Conservation (phyloP, 805 yeast species). For the Sugiyamaella floridensis region DNA sequence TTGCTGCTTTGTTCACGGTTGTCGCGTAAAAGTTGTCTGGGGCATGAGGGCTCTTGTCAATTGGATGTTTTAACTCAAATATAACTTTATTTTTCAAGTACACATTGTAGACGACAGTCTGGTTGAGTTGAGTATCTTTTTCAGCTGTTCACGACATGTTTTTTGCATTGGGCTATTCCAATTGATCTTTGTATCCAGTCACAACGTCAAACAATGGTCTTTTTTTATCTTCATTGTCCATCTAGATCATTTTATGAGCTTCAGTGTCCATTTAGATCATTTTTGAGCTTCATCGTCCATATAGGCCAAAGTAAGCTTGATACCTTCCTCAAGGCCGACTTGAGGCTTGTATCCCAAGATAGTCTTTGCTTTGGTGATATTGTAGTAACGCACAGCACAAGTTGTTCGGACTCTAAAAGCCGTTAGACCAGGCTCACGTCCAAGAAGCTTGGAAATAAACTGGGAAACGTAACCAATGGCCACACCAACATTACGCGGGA, state of each 20-base stretch:
- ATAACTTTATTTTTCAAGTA: background rate
- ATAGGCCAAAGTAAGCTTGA: conserved; percentile 74
- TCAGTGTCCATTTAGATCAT: no score
- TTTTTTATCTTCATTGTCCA: conserved; percentile 51
- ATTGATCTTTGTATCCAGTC: no score
- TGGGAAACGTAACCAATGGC: conserved; percentile 77
- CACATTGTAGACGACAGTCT: no score
- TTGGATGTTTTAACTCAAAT: background rate
- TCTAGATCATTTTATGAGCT: conserved; percentile 83
- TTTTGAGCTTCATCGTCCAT: conserved; percentile 54
- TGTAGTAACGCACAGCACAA: conserved; percentile 90
- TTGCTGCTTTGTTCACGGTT: no score
- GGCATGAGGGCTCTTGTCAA: no score
- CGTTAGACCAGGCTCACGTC: conserved; percentile 89
- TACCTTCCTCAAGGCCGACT: conserved; percentile 74
- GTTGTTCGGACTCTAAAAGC: conserved; percentile 91
- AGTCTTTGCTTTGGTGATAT: conserved; percentile 77
- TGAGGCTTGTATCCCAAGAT: conserved; percentile 74
- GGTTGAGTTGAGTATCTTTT: no score
- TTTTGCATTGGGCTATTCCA: no score
- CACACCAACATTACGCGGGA: conserved; percentile 71
- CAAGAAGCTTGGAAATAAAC: conserved; percentile 57
- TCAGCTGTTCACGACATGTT: no score
- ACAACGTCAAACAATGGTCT: background rate
- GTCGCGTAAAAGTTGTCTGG: no score